Conservation (phyloP, 768 basidiomycete species). For the Hydnomerulius pinastri region DNA sequence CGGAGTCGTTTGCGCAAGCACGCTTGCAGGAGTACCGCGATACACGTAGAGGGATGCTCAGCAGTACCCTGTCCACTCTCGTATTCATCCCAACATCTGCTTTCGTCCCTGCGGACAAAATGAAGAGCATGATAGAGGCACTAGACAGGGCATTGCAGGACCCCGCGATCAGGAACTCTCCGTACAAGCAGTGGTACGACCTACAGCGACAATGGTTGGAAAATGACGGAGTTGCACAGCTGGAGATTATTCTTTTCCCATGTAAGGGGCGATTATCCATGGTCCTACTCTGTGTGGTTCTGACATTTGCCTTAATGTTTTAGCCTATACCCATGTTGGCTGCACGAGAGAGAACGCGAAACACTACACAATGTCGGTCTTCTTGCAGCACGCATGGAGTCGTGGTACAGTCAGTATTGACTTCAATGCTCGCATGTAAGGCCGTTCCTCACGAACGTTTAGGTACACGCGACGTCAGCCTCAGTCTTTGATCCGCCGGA, state of each 20-base stretch:
- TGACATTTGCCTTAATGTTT: too few species aligned
- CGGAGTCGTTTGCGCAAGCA: constrained; percentile 6
- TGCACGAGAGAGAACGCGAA: constrained; percentile 12
- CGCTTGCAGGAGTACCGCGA: constrained; percentile 12
- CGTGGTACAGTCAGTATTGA: constrained; percentile 9
- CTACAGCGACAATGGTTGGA: constrained; percentile 18
- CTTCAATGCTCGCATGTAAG: background rate
- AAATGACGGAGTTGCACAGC: constrained; percentile 16
- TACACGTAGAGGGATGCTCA: constrained; percentile 11
- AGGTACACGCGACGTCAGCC: constrained; percentile 16
- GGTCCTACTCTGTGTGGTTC: too few species aligned
- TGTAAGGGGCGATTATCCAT: constrained; percentile 17
- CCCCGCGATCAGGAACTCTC: constrained; percentile 12
- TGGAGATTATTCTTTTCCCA: constrained; percentile 17
- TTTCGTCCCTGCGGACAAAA: constrained; percentile 14
- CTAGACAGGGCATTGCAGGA: constrained; percentile 8
- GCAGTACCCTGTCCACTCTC: constrained; percentile 16
- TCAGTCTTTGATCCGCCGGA: constrained; percentile 17
- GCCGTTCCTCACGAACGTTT: background rate
- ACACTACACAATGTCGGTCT: constrained; percentile 10
- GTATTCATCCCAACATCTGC: constrained; percentile 13
- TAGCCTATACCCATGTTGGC: constrained; percentile 11
- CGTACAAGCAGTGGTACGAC: constrained; percentile 13
- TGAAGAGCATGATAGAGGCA: constrained; percentile 6
- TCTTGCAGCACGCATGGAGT: constrained; percentile 18